phyloP scores from a whole-genome alignment of 176 grass and related monocot genomes.

The Secale cereale region DNA sequence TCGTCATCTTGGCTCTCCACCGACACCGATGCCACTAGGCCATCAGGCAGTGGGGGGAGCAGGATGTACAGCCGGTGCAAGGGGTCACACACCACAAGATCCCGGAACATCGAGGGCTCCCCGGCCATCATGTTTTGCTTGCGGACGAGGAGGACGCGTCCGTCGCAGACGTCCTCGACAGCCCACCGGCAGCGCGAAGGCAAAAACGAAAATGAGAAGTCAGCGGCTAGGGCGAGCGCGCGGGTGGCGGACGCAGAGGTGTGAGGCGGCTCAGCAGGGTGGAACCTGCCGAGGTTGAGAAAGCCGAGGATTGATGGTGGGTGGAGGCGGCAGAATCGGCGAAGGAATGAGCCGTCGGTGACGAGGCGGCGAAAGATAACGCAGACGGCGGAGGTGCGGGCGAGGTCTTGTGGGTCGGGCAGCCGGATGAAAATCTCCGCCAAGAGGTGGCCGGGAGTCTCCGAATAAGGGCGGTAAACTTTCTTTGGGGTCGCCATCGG shows the following conservation, averaged over 20 bases:
- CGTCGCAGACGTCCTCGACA: background rate
- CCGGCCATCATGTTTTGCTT: background rate
- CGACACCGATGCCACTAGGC: background rate
- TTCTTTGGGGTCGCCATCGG: too few relatives aligned
- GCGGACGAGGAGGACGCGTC: background rate
- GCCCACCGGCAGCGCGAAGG: background rate
- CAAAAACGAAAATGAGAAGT: background rate
- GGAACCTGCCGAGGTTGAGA: background rate
- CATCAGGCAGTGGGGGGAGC: background rate
- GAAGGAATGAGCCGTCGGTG: background rate
- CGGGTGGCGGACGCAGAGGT: background rate
- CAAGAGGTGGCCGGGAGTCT: too few relatives aligned
- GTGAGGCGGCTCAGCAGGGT: background rate
- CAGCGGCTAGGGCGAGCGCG: too few relatives aligned
- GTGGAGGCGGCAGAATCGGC: background rate
- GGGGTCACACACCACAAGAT: background rate
- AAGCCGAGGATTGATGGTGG: background rate
- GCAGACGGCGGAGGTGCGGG: background rate
- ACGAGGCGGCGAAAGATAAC: background rate
- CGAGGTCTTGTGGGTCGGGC: background rate
- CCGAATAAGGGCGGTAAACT: too few relatives aligned
- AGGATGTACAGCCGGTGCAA: background rate
- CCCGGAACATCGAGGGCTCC: background rate
- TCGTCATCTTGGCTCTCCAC: too few relatives aligned
- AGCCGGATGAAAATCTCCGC: background rate